Percentiles rank a stretch among this genome's conserved stretches.
These are phyloP conservation scores for Babesia ovata DNA, from an alignment of 169 alveolate species.

Conservation along the genomic window DNA sequence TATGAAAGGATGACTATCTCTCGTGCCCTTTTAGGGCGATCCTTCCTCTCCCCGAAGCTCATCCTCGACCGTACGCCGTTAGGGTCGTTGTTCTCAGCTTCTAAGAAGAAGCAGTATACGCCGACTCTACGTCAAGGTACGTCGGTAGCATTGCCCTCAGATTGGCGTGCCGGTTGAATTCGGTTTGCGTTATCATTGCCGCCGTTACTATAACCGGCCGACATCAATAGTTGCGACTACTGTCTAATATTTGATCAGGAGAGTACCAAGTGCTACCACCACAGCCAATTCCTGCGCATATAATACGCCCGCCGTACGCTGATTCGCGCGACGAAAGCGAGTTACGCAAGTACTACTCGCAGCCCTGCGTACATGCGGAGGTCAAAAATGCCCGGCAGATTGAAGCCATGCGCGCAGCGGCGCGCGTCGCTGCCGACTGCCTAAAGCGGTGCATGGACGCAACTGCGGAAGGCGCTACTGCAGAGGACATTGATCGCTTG, in stretches of 20 bases:
- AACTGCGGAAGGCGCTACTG: slow-evolving; percentile 80
- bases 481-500: slow-evolving; percentile 87
- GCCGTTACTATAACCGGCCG: too few species aligned
- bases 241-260: slow-evolving; percentile 33
- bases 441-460: slow-evolving; percentile 72
- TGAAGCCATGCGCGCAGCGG: slow-evolving; percentile 72
- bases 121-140: slow-evolving; percentile 46
- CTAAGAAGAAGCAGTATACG: slow-evolving; percentile 3
- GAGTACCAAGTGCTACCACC: slow-evolving; percentile 63
- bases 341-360: slow-evolving; percentile 31
- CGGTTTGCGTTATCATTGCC: too few species aligned
- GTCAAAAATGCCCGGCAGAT: slow-evolving; percentile 68
- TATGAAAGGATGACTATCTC: background rate
- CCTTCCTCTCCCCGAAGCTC: slow-evolving; percentile 56
- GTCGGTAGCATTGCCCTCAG: background rate
- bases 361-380: slow-evolving; percentile 59
- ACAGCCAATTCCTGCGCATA: slow-evolving; percentile 70
- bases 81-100: background rate
- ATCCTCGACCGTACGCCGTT: slow-evolving; percentile 32
- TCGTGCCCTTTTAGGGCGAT: slow-evolving; percentile 1
- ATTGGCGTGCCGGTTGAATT: too few species aligned
- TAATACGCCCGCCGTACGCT: slow-evolving; percentile 70
- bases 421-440: slow-evolving; percentile 72
- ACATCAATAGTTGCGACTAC: background rate
- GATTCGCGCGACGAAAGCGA: slow-evolving; percentile 24